Conservation (phyloP, 1,139 yeast genomes). For the Pichia terricola region DNA sequence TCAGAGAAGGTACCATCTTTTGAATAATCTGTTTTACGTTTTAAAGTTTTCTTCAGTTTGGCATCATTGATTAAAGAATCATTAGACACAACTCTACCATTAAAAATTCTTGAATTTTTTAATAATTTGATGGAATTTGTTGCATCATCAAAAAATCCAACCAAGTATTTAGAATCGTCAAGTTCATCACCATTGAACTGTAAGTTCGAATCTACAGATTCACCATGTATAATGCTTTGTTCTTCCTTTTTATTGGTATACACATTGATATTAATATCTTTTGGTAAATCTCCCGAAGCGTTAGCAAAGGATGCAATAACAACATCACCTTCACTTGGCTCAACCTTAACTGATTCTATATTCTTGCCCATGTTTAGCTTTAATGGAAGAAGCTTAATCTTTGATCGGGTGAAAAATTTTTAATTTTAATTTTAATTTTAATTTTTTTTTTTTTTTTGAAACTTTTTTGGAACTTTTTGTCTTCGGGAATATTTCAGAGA, state of each 20-base stretch:
- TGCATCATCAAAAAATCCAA: constrained; percentile 64
- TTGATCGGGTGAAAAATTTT: no score
- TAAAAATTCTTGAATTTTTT: constrained; percentile 11
- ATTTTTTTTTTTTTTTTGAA: no score
- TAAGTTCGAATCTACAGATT: constrained; percentile 42
- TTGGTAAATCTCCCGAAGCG: constrained; percentile 53
- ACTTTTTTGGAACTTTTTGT: no score
- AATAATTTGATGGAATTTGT: constrained; percentile 50
- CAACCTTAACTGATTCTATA: constrained; percentile 9
- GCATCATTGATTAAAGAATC: constrained; percentile 10
- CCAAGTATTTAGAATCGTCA: constrained; percentile 25
- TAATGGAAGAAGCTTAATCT: no score
- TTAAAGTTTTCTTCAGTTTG: constrained; percentile 7
- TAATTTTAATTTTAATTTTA: no score
- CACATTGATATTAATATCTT: constrained; percentile 50
- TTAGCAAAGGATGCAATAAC: constrained; percentile 52
- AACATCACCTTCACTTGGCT: constrained; percentile 12
- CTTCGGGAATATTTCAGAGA: no score
- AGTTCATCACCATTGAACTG: constrained; percentile 61
- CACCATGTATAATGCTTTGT: constrained; percentile 57
- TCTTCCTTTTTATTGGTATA: constrained; percentile 24
- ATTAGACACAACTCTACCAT: constrained; percentile 9
- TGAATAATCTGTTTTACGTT: constrained; percentile 6
- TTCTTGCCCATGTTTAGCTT: neutral
- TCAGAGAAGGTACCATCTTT: constrained; percentile 18